Evolutionary conservation across 495 filamentous ascomycete species (phyloP), one percentile per base, ranked within the genome.

Genomic region (Amphirosellinia nigrospora): DNA sequence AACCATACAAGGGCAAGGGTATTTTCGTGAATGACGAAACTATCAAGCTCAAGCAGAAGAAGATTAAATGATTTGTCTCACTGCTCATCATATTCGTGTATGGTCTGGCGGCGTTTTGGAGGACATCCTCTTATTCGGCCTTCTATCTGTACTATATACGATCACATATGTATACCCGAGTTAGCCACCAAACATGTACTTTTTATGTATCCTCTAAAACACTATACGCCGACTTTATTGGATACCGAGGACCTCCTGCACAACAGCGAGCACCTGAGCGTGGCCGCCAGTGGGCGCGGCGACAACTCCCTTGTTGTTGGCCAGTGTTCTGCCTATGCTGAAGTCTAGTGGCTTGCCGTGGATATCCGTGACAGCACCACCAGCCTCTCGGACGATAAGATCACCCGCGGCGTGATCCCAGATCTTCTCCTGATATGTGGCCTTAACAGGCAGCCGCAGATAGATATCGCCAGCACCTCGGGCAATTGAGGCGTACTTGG

Each of bases 341-440:
- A 98, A 98, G 77, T 98, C 90, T 71, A 99, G 83, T 46, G 87
- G 82, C 73, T 89, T 89, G 53, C 95, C 94, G 70, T 89, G 86
- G 64, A 90, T 91, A 80, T 97, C 96, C 21, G 92, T 96, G 41
- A 99, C 96, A 75, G 91, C 84, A 30, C 95, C 96, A 59, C 96
- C 96, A 5, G 96, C 94, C 80, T 99, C 96, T 58, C 94, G 87
- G 13, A 97, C 94, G 73, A 99, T 94, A 62, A 99, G 80, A 70
- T 96, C 94, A 41, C 96, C 96, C n/a, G 93, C 95, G 38, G 95
- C 96, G 81, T 99, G 96, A 78, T 99, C 96, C 96, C 96, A 99
- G 72, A 99, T 98, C 86, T 99, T 99, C 86, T 99, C 96, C 82
- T 97, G 89, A 81, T 98, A 99, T 30, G 90, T 89, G 76, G 89